Conservation (phyloP, 2,329 filamentous ascomycete species). For the Paecilomyces fulvus region DNA sequence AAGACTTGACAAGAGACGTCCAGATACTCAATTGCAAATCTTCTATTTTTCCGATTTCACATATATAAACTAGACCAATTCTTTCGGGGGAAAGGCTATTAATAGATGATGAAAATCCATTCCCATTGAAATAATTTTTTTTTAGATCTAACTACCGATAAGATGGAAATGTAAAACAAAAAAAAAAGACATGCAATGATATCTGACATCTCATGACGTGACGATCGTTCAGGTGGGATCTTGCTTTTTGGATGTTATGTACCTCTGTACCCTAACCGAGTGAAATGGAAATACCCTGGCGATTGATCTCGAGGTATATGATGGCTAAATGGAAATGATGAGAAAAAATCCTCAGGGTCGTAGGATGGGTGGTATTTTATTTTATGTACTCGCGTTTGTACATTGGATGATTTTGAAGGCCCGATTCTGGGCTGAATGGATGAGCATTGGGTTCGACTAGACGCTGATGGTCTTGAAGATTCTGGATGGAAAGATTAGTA, state of each 20-base stretch:
- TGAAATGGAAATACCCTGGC: not conserved
- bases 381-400: not conserved
- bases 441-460: slow-evolving; percentile 29
- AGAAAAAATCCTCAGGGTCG: not conserved
- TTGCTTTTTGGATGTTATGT: not conserved
- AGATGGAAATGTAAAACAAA: not conserved
- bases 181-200: not conserved
- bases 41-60: no score
- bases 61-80: no score
- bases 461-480: slow-evolving; percentile 79
- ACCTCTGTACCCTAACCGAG: no score
- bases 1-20: no score
- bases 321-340: not conserved
- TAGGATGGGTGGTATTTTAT: not conserved
- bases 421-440: not conserved
- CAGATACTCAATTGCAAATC: no score
- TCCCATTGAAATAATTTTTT: not conserved
- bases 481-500: slow-evolving; percentile 31
- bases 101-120: not conserved
- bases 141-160: not conserved
- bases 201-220: not conserved
- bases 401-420: not conserved
- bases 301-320: not conserved
- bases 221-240: not conserved
- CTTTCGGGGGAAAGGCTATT: no score